Evolutionary conservation across 306 rosid genomes (phyloP), one percentile per base, ranked within the genome.

Genomic region (Castanopsis chinensis): DNA sequence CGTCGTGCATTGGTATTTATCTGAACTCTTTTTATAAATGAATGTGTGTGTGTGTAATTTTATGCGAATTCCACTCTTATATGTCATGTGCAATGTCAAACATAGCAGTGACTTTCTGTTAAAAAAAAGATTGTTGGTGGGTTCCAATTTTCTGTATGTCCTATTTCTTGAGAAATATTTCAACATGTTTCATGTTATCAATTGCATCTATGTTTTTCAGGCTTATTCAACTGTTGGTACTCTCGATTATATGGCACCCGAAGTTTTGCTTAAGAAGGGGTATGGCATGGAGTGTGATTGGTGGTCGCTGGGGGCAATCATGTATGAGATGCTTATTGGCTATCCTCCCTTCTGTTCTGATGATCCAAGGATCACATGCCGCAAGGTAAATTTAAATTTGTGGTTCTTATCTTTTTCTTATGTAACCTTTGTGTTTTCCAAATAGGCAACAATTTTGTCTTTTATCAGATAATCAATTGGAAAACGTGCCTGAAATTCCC

Each of bases 171-270:
- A 32, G 57, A 35, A 15, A 33, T 56, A 58, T 72, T 20, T 64
- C 60, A 23, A 23, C 4, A 32, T 14, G 33, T 43, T 49, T 75
- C 41, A n/a, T 71, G 18, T 30, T 23, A 30, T 56, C 27, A 28
- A 69, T 69, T 28, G 20, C 61, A 55, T 78, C 18, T 56, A 21
- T 80, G 27, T 78, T 73, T 32, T 75, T 57, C 80, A 96, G 99
- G 99, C 99, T 33, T 96, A 85, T 89, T 96, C 99, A 71, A 96
- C 99, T 15, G 99, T 96, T 76, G 99, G 99, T 80, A 96, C 99
- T 74, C 98, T 96, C 82, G 99, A 96, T 86, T 96, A 96, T 80
- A 96, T 96, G 99, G 99, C 99, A 54, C 99, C 99, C 33, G 99
- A 96, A 86, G 94, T 96, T 72, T 77, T 96, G 89, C 92, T 96